These are phyloP conservation scores for Pichia sp. DNA, from an alignment of 1,139 yeast genomes.

Conservation along the genomic window DNA sequence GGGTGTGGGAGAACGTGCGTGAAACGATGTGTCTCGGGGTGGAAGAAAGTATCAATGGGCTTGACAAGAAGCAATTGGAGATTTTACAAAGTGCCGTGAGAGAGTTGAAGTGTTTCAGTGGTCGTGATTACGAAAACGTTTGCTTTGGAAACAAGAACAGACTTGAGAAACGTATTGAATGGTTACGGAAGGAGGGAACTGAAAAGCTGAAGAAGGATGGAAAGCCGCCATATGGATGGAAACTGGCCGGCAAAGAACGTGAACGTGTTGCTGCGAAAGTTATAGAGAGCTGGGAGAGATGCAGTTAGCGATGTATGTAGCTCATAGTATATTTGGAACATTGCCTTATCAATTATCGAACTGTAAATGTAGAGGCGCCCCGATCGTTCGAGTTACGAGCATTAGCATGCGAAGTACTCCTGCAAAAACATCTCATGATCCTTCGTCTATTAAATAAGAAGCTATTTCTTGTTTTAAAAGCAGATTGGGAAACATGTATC, in stretches of 20 bases:
- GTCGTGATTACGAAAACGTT: slow-evolving; percentile 12
- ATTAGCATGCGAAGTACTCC: too few relatives aligned
- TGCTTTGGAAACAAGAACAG: slow-evolving; percentile 14
- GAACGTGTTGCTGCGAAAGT: slow-evolving; percentile 1
- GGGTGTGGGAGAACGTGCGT: slow-evolving; percentile 19
- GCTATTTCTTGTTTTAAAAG: too few relatives aligned
- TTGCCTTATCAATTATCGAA: too few relatives aligned
- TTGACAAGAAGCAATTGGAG: background rate
- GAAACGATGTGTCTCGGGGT: slow-evolving; percentile 14
- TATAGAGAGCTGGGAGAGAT: background rate
- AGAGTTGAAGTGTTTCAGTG: slow-evolving; percentile 15
- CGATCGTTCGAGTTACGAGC: too few relatives aligned
- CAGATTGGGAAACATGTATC: too few relatives aligned
- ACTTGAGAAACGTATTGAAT: slow-evolving; percentile 18
- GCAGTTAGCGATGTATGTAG: too few relatives aligned
- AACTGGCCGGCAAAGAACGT: slow-evolving; percentile 3
- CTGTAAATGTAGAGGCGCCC: too few relatives aligned
- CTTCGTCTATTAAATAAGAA: too few relatives aligned
- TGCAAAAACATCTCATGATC: too few relatives aligned
- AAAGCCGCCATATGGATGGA: slow-evolving; percentile 1
- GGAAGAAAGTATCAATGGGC: background rate
- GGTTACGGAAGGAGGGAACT: slow-evolving; percentile 18
- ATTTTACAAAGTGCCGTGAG: slow-evolving; percentile 4
- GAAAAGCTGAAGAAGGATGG: background rate
- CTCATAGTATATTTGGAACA: too few relatives aligned